phyloP scores from a whole-genome alignment of 1,139 yeast species.

The Saccharomyces hybrid region DNA sequence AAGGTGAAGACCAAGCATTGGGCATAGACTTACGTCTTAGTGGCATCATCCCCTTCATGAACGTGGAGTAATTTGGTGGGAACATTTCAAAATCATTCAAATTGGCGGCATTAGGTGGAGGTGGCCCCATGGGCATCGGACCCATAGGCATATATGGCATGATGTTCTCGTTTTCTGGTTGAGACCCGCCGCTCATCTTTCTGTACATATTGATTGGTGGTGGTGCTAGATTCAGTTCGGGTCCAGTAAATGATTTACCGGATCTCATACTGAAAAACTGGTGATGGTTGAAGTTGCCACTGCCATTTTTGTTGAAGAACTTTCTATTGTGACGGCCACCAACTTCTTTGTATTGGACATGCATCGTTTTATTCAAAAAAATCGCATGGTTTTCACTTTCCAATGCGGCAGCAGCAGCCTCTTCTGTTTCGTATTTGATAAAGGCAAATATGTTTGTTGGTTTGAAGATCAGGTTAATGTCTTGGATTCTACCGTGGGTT shows the following conservation, averaged over 20 bases:
- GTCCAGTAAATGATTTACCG: constrained; percentile 25
- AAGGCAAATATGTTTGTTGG: constrained; percentile 62
- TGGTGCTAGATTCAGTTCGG: constrained; percentile 55
- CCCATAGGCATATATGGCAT: constrained; percentile 4
- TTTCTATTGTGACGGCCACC: constrained; percentile 24
- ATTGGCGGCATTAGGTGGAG: not conserved
- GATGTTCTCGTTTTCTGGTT: constrained; percentile 4
- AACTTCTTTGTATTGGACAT: constrained; percentile 71
- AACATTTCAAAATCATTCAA: constrained; percentile 3
- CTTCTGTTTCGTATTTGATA: constrained; percentile 53
- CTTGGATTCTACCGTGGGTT: constrained; percentile 56
- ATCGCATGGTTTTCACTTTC: constrained; percentile 75
- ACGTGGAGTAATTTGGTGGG: not conserved
- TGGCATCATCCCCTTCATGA: constrained; percentile 4
- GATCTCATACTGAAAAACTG: constrained; percentile 12
- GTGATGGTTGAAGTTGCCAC: constrained; percentile 17
- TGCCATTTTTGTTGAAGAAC: constrained; percentile 14
- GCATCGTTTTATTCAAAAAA: constrained; percentile 65
- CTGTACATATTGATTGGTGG: constrained; percentile 59
- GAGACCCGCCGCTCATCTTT: constrained; percentile 22
- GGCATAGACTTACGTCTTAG: constrained; percentile 7
- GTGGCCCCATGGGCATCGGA: constrained; percentile 1
- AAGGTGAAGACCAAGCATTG: constrained; percentile 13
- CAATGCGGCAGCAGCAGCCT: constrained; percentile 77
- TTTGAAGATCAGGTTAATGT: constrained; percentile 44